Conservation (phyloP, 208 protist genomes). For the Leishmania arabica region DNA sequence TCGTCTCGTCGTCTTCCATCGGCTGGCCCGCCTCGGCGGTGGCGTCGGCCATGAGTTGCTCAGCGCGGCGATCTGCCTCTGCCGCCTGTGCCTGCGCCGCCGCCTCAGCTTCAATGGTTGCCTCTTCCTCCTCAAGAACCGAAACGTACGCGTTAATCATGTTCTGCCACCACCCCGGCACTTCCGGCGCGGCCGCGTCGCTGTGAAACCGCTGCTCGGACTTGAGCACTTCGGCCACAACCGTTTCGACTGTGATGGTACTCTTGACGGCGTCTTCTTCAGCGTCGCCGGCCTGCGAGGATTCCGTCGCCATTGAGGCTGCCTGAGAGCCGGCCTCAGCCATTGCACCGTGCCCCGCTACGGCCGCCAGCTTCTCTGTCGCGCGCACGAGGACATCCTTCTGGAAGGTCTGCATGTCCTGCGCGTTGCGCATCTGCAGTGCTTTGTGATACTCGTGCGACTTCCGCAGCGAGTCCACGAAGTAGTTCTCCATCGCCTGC, state of each 20-base stretch:
- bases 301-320: neutral
- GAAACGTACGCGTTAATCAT: constrained; percentile 55
- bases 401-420: constrained; percentile 73
- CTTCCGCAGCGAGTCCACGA: constrained; percentile 53
- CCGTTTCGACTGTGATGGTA: constrained; percentile 9
- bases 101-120: constrained; percentile 19
- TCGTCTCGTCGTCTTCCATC: constrained; percentile 22
- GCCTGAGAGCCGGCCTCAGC: neutral
- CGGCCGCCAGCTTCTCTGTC: constrained; percentile 43
- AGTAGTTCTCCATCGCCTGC: constrained; percentile 87
- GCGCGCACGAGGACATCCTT: constrained; percentile 57
- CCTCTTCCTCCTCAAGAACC: constrained; percentile 41
- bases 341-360: neutral
- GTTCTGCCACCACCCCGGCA: constrained; percentile 55
- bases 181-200: constrained; percentile 7
- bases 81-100: constrained; percentile 25
- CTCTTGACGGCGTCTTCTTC: neutral
- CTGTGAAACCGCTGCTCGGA: constrained; percentile 16
- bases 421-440: constrained; percentile 55
- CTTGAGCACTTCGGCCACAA: constrained; percentile 32
- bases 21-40: constrained; percentile 29
- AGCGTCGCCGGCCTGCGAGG: neutral
- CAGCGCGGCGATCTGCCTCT: constrained; percentile 17
- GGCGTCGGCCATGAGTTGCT: constrained; percentile 19
- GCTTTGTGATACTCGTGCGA: constrained; percentile 70